Base-by-base conservation (phyloP, 2,329 filamentous ascomycete species). In the Apiospora arundinis region DNA sequence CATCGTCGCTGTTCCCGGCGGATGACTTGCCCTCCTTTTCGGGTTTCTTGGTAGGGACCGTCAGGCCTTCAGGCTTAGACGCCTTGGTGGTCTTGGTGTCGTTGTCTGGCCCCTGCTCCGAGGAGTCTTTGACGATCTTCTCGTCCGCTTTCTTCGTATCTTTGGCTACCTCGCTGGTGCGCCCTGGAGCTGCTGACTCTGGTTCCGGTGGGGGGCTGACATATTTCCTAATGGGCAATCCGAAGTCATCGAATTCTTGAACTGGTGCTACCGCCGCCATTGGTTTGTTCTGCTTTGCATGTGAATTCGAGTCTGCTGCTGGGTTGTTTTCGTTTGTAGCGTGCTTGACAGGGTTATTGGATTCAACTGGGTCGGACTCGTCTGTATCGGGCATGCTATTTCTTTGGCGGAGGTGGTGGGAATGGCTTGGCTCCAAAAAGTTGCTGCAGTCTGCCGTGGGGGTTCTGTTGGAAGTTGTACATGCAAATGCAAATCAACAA, bases 181-280 rank as follows among this genome's bases (percentile, higher is more conserved):
- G 40, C 40, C 40, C 40, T 42, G 65, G 6, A 25, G 9, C 40
- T 16, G 40, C 65, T 9, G 65, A 9, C 14, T 63, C 56, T 63
- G 56, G 56, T 63, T 73, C 73, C 18, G 70, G 68, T 14, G 73
- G 66, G 44, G 82, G 80, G 70, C 79, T 81, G 76, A 80, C 76
- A 76, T 80, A 86, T 76, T 85, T 88, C 78, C 85, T 86, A 73
- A 92, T 87, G 23, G 91, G 91, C 74, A 94, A 82, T 68, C 92
- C 92, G 79, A 93, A 94, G 75, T 94, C 92, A 80, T 94, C 92
- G 72, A 90, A 82, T 77, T 92, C 89, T 68, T 78, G 80, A 71
- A 75, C 77, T 73, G 76, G 63, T 67, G 74, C 76, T 76, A 74
- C 77, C 73, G 77, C 75, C 73, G 78, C 76, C 77, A 79, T 81